These are phyloP conservation scores for Sclerotinia minor DNA, from an alignment of 2,329 filamentous ascomycete genomes.

Conservation along the genomic window DNA sequence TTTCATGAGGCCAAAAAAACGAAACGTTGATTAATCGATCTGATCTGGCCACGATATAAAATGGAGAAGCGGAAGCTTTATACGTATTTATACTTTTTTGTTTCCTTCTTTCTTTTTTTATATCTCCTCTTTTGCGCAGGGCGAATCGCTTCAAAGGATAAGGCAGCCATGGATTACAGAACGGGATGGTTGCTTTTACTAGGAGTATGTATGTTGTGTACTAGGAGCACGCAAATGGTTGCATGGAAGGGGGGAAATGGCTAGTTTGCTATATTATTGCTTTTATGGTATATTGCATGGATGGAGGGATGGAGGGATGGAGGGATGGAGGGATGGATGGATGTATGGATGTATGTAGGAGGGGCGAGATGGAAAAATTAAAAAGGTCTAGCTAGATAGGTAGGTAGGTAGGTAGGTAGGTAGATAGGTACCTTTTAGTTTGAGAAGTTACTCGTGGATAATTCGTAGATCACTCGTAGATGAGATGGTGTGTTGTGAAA, in stretches of 20 bases:
- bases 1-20: not conserved
- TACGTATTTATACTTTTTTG: not conserved
- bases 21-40: constrained; percentile 10
- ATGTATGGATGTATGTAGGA: too few species aligned
- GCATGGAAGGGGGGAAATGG: constrained; percentile 4
- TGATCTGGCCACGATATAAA: constrained; percentile 5
- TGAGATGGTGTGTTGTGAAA: too few species aligned
- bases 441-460: too few species aligned
- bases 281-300: not conserved
- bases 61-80: not conserved
- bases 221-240: constrained; percentile 2
- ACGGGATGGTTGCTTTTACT: not conserved
- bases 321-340: too few species aligned
- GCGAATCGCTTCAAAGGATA: not conserved
- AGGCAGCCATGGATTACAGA: not conserved
- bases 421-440: too few species aligned
- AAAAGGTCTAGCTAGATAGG: too few species aligned
- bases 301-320: too few species aligned
- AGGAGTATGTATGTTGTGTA: constrained; percentile 5
- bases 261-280: not conserved
- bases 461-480: too few species aligned
- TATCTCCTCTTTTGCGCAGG: not conserved
- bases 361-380: too few species aligned
- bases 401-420: too few species aligned
- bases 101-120: not conserved